Base-by-base conservation (phyloP, 1,139 yeast species). In the Nakaseomyces bracarensis region DNA sequence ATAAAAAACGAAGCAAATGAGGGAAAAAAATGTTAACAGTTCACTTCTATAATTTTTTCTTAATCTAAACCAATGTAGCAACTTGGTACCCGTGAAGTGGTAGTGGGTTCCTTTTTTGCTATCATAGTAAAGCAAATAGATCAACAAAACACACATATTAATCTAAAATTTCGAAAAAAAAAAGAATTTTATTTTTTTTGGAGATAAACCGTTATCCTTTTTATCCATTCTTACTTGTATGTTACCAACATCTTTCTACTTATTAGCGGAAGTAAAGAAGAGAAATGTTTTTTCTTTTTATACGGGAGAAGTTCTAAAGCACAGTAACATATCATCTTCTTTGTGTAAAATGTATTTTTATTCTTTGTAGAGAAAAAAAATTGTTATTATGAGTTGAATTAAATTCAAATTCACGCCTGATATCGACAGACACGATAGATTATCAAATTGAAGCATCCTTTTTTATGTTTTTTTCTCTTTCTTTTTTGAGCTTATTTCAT, bases 61-160 rank as follows among this genome's bases (percentile, higher is more conserved):
- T 13, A 16, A 5, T 15, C 18, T 14, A 10, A 4, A 15, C n/a
- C n/a, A n/a, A n/a, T n/a, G n/a, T n/a, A n/a, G n/a, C n/a, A n/a
- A n/a, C n/a, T n/a, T 4, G n/a, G 18, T 14, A 13, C 31, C 34
- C 34, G 21, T 2, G 9, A 15, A 19, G 13, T 30, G 34, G 34
- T 30, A 15, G 34, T 30, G 34, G 34, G 22, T 27, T 22, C 25
- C 25, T 7, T 22, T n/a, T n/a, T n/a, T 22, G 10, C 29, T 5
- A n/a, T 10, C 13, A 26, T 8, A 26, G 14, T 5, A 3, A 28
- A 15, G 8, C 13, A 28, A 2, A n/a, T 8, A 15, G 31, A 28
- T 13, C 9, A 29, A 37, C 14, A 31, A 37, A 37, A 37, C 40
- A 37, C 40, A 37, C 40, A 37, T 27, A 37, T n/a, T 29, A 21